Evolutionary conservation across 441 rosid species (phyloP).

Genomic region (Manihot esculenta): DNA sequence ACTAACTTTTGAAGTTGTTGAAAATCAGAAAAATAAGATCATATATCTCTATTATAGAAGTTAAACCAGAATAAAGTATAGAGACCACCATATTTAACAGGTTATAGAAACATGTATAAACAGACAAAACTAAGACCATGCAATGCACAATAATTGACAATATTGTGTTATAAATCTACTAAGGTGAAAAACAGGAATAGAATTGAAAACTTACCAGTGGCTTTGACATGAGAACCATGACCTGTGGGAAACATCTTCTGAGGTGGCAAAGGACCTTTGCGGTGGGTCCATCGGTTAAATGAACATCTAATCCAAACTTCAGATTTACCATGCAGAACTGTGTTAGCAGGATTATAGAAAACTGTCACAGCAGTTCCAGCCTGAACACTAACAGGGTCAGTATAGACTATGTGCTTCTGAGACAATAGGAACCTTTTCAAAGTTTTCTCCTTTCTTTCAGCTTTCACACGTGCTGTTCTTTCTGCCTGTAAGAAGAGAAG

Average conservation of each 20-base stretch:
- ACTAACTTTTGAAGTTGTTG: slow-evolving; percentile 1
- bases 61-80: not conserved
- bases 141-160: not conserved
- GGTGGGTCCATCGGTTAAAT: slow-evolving; percentile 93
- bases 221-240: slow-evolving; percentile 55
- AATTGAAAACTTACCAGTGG: slow-evolving; percentile 50
- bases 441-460: slow-evolving; percentile 71
- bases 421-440: slow-evolving; percentile 77
- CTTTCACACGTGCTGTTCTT: slow-evolving; percentile 66
- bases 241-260: slow-evolving; percentile 72
- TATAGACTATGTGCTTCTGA: slow-evolving; percentile 77
- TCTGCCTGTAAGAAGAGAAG: slow-evolving; percentile 50
- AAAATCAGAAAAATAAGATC: not conserved
- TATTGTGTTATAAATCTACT: not conserved
- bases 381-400: slow-evolving; percentile 78
- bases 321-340: slow-evolving; percentile 76
- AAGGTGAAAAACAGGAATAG: not conserved
- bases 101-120: not conserved
- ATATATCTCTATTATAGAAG: not conserved
- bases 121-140: not conserved
- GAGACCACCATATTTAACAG: not conserved
- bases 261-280: slow-evolving; percentile 70
- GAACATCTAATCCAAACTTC: slow-evolving; percentile 95
- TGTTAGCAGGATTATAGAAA: slow-evolving; percentile 79
- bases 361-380: slow-evolving; percentile 72